Evolutionary conservation across 768 basidiomycete species (phyloP).

Genomic region (Scleroderma citrinum): DNA sequence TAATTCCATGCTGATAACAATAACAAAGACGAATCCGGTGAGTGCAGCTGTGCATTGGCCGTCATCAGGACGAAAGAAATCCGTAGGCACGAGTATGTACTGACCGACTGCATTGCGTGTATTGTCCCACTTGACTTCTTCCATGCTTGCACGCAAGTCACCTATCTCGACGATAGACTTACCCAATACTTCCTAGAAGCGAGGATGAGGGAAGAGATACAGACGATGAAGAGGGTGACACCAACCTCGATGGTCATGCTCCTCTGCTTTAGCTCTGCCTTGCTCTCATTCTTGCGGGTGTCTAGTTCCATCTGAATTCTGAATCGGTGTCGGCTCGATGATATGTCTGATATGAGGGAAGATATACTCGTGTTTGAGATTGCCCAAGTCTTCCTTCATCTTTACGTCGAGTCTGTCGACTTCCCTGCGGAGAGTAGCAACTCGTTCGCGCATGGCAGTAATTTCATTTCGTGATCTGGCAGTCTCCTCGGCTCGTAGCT

Average conservation of each 20-base stretch:
- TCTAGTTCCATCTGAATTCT: conserved; percentile 97
- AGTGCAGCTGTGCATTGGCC: conserved; percentile 45
- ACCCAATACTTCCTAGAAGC: conserved; percentile 62
- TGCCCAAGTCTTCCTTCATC: conserved; percentile 89
- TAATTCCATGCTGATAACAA: conserved; percentile 67
- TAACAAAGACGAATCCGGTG: conserved; percentile 59
- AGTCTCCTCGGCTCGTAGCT: conserved; percentile 81
- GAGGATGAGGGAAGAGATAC: not conserved
- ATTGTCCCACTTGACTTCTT: conserved; percentile 86
- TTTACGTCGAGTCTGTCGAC: conserved; percentile 81
- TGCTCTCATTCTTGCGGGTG: conserved; percentile 86
- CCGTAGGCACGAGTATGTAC: conserved; percentile 18
- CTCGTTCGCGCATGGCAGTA: conserved; percentile 71
- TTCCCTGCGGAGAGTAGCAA: conserved; percentile 75
- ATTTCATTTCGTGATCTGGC: conserved; percentile 80
- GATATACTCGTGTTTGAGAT: conserved; percentile 87
- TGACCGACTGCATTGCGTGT: conserved; percentile 77
- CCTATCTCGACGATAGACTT: conserved; percentile 68
- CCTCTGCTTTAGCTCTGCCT: conserved; percentile 74
- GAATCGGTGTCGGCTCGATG: not conserved
- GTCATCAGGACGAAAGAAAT: not conserved
- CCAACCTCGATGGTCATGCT: conserved; percentile 81
- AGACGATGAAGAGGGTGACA: not conserved
- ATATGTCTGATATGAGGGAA: not conserved
- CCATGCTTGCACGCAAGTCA: conserved; percentile 74